A percentile compares a stretch with the other conserved stretches of the same genome.
phyloP scores from a whole-genome alignment of 192 early-diverging fungal species.

The Allomyces macrogynus region DNA sequence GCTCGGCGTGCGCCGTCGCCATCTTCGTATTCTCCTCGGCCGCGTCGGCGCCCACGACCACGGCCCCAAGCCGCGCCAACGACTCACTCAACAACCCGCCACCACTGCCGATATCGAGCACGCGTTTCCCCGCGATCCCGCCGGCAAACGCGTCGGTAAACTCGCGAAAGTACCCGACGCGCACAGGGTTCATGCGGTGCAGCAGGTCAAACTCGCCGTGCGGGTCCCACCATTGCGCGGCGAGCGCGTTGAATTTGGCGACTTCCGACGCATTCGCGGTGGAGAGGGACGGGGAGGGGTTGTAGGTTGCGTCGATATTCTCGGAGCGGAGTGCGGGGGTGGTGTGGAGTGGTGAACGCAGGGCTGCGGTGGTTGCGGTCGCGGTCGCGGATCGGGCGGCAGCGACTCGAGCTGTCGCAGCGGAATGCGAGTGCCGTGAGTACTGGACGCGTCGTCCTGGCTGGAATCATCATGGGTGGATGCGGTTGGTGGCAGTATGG shows the following conservation, averaged over 20 bases:
- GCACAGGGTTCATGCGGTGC: conserved; percentile 47
- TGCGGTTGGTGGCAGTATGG: too few relatives aligned
- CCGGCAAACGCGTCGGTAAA: neutral
- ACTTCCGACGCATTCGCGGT: conserved; percentile 51
- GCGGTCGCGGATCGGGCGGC: too few relatives aligned
- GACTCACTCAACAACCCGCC: conserved; percentile 78
- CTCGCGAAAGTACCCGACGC: conserved; percentile 55
- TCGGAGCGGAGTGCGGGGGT: too few relatives aligned
- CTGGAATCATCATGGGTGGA: too few relatives aligned
- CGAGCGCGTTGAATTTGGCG: conserved; percentile 45
- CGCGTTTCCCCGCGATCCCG: conserved; percentile 24
- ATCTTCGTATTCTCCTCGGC: conserved; percentile 60
- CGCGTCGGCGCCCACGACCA: conserved; percentile 66
- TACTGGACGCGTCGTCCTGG: too few relatives aligned
- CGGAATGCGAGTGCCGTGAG: too few relatives aligned
- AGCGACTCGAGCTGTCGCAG: too few relatives aligned
- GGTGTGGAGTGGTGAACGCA: too few relatives aligned
- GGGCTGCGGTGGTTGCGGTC: too few relatives aligned
- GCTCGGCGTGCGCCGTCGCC: conserved; percentile 44
- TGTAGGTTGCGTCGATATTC: too few relatives aligned
- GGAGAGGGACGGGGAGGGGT: conserved; percentile 1
- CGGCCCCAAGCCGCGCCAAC: conserved; percentile 51
- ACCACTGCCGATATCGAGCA: conserved; percentile 86
- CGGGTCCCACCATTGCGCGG: conserved; percentile 82
- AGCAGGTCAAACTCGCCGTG: conserved; percentile 66